A percentile compares a stretch with the other conserved stretches of the same genome.
Conservation (phyloP, 441 rosid species). For the Jatropha podagrica region DNA sequence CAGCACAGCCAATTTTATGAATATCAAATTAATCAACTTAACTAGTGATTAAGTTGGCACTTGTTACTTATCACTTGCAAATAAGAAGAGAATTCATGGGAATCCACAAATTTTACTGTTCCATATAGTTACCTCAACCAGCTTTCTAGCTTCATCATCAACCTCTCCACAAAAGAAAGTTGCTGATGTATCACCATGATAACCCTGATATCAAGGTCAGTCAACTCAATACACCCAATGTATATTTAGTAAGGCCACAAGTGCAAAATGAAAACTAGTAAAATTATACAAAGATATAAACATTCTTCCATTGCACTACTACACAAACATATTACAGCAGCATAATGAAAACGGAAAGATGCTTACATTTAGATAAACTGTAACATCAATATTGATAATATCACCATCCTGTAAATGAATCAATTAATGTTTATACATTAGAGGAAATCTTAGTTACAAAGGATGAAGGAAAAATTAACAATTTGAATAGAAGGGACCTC, state of each 20-base stretch:
- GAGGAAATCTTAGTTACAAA: conserved; percentile 6
- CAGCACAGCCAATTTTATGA: neutral
- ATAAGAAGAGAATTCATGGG: neutral
- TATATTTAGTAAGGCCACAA: conserved; percentile 3
- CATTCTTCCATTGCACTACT: neutral
- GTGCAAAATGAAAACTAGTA: conserved; percentile 8
- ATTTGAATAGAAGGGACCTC: conserved; percentile 48
- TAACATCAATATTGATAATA: conserved; percentile 88
- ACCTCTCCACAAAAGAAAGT: conserved; percentile 92
- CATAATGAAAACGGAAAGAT: conserved; percentile 18
- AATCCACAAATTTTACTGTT: conserved; percentile 1
- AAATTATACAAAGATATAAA: neutral
- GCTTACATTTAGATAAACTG: conserved; percentile 78
- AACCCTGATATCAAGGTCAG: conserved; percentile 49
- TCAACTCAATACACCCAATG: conserved; percentile 1
- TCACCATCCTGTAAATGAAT: conserved; percentile 79
- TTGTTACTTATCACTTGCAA: neutral
- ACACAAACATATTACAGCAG: neutral
- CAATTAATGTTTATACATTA: conserved; percentile 4
- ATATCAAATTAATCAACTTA: conserved; percentile 2
- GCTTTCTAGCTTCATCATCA: conserved; percentile 64
- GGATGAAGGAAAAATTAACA: conserved; percentile 8
- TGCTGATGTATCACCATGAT: conserved; percentile 93
- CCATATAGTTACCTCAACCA: conserved; percentile 60
- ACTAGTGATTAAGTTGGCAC: neutral